A percentile compares a stretch with the other conserved stretches of the same genome.
These are phyloP conservation scores for Fimicolochytrium jonesii DNA, from an alignment of 192 early-diverging fungal species.

Conservation along the genomic window DNA sequence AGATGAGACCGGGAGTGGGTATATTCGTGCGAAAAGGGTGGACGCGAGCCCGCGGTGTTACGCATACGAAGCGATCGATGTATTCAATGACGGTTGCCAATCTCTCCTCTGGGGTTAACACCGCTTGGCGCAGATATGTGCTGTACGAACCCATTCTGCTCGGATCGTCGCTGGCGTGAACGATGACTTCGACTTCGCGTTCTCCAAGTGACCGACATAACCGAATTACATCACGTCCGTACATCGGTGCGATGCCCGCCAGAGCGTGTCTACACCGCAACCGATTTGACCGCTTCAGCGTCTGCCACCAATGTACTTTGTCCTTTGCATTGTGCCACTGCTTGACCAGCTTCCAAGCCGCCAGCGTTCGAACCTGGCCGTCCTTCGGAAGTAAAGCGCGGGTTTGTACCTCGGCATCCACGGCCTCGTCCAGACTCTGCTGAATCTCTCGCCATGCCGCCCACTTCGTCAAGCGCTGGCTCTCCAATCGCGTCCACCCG, in stretches of 20 bases:
- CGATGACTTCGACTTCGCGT: slow-evolving; percentile 9
- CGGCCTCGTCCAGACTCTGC: background rate
- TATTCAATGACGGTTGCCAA: slow-evolving; percentile 34
- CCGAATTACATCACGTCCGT: background rate
- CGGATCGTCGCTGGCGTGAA: background rate
- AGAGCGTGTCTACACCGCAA: too few relatives aligned
- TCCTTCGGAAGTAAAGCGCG: background rate
- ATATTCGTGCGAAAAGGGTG: slow-evolving; percentile 15
- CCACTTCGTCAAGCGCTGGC: background rate
- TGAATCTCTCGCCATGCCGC: background rate
- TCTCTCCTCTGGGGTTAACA: slow-evolving; percentile 16
- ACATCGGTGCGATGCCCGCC: background rate
- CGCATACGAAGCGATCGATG: slow-evolving; percentile 55
- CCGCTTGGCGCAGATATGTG: background rate
- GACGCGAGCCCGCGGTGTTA: slow-evolving; percentile 46
- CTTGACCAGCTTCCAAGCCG: background rate
- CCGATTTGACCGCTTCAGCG: background rate
- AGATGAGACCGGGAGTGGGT: background rate
- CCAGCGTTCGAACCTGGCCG: background rate
- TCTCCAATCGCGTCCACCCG: background rate
- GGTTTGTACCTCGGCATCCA: background rate
- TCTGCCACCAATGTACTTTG: background rate
- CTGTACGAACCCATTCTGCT: background rate
- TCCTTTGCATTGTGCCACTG: slow-evolving; percentile 8
- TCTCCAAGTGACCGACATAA: background rate